A percentile compares a stretch with the other conserved stretches of the same genome.
phyloP scores from a whole-genome alignment of 2,329 filamentous ascomycete genomes.

The Botrytis elliptica region DNA sequence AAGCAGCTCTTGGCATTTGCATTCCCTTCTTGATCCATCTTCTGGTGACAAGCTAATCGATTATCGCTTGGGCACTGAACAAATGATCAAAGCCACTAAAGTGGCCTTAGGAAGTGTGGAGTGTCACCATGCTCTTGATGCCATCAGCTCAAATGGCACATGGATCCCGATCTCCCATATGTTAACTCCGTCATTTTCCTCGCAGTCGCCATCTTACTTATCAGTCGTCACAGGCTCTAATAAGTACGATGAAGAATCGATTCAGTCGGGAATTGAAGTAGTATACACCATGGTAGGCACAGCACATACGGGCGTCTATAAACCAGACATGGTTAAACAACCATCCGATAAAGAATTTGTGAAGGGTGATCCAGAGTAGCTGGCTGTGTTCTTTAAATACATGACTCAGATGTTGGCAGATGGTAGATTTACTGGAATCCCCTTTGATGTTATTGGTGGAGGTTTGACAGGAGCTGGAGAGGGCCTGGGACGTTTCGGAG shows the following conservation, averaged over 20 bases:
- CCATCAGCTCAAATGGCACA: slow-evolving; percentile 27
- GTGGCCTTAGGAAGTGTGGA: slow-evolving; percentile 21
- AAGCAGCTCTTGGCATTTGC: slow-evolving; percentile 45
- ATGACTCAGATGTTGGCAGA: slow-evolving; percentile 44
- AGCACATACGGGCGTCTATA: neutral
- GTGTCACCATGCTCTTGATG: slow-evolving; percentile 29
- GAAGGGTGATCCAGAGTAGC: neutral
- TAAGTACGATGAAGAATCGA: slow-evolving; percentile 4
- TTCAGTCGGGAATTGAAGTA: neutral
- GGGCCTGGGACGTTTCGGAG: slow-evolving; percentile 54
- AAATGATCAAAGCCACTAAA: slow-evolving; percentile 37
- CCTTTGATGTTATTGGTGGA: slow-evolving; percentile 49
- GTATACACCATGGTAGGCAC: slow-evolving; percentile 14
- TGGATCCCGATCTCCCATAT: slow-evolving; percentile 4
- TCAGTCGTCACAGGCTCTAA: neutral
- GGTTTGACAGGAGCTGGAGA: slow-evolving; percentile 47
- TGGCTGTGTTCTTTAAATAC: slow-evolving; percentile 5
- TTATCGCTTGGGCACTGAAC: slow-evolving; percentile 50
- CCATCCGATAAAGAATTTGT: neutral
- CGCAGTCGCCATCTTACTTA: neutral
- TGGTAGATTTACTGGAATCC: slow-evolving; percentile 50
- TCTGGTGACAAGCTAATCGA: slow-evolving; percentile 51
- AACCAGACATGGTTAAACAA: slow-evolving; percentile 6
- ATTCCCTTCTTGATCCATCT: slow-evolving; percentile 43
- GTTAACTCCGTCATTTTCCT: neutral